Base-by-base conservation (phyloP, 2,329 filamentous ascomycete genomes). In the Aciculosporium take region DNA sequence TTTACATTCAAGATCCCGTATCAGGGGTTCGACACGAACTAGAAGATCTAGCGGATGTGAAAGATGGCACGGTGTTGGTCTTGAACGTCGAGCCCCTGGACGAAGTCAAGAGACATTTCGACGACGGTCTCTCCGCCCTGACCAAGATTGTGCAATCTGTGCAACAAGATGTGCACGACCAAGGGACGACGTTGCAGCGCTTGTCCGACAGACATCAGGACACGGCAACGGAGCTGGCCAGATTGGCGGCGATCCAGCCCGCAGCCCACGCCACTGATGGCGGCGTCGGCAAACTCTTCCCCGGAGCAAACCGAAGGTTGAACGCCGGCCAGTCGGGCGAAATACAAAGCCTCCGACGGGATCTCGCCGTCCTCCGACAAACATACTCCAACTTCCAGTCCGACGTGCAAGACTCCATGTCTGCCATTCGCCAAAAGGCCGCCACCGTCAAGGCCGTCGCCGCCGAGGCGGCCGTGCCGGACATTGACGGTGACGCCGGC, bases 21-120 rank as follows among this genome's bases (percentile, higher is more conserved):
- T 96, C 91, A 7, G 91, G 91, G 1, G 84, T 98, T n/a, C 81
- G 91, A 13, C 89, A 98, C 58, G 91, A 98, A 63, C 66, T 98
- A 20, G 91, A 98, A 58, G 91, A 98, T 56, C 68, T 98, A 24
- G 76, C 70, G 15, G 91, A 98, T 56, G 84, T 98, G 53, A 95
- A 94, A 62, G 91, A 98, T 58, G 77, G 89, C 24, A 87, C 87
- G 1, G 91, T 98, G 1, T 69, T 98, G n/a, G 93, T 91, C 0
- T 67, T 98, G 32, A 98, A 98, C 51, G 74, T 96, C 1, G 91
- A 98, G 56, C 76, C 81, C 13, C 71, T 98, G 4, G 91, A 98
- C 56, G 91, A 98, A 61, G 88, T 98, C 29, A 96, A 96, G 64
- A 79, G 80, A 37, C 91, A 96, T 56, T 87, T 98, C 49, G 91